These are phyloP conservation scores for Penicillium occitanis DNA, from an alignment of 2,329 filamentous ascomycete species.

Conservation along the genomic window DNA sequence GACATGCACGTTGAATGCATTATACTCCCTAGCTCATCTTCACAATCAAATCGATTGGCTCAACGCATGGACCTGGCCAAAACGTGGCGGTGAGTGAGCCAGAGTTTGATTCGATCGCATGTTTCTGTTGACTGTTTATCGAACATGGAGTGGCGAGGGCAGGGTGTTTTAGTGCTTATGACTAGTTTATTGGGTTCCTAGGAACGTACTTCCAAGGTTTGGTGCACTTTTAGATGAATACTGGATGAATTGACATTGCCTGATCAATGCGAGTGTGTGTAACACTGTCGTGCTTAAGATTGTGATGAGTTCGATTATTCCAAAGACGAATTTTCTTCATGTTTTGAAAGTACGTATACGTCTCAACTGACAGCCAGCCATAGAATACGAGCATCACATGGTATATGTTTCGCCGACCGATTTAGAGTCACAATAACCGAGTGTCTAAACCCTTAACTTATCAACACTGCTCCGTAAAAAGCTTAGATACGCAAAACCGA, in stretches of 20 bases:
- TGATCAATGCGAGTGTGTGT: background rate
- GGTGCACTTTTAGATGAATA: too few species aligned
- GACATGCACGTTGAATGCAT: background rate
- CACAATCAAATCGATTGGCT: background rate
- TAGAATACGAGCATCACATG: background rate
- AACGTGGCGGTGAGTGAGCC: slow-evolving; percentile 10
- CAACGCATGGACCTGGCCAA: slow-evolving; percentile 1
- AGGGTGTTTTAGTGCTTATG: background rate
- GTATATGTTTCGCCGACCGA: background rate
- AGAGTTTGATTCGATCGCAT: slow-evolving; percentile 3
- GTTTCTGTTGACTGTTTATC: background rate
- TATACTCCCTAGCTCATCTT: background rate
- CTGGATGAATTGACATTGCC: background rate
- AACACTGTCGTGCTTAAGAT: background rate
- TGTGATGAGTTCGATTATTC: background rate
- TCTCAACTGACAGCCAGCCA: background rate
- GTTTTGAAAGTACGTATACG: background rate
- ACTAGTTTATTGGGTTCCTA: too few species aligned
- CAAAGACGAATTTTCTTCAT: background rate
- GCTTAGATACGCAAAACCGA: background rate
- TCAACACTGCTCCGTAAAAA: background rate
- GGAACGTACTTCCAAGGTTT: too few species aligned
- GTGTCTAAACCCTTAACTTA: background rate
- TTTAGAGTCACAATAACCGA: background rate
- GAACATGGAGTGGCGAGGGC: background rate